phyloP scores from a whole-genome alignment of 805 yeast species.

The Schwanniomyces yamadae region DNA sequence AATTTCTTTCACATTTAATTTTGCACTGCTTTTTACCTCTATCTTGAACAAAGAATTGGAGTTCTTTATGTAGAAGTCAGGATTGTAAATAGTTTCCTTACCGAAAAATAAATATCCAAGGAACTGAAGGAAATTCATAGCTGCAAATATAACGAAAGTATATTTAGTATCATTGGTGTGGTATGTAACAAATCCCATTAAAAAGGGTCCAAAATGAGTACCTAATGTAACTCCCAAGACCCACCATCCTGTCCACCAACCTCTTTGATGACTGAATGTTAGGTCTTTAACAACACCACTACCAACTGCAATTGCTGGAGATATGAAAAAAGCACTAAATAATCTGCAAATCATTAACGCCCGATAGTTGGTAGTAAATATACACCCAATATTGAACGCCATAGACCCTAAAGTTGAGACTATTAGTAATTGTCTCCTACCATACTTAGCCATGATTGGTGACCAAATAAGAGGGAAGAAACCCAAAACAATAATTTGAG shows the following conservation, averaged over 20 bases:
- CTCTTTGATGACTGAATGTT: slow-evolving; percentile 17
- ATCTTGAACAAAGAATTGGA: slow-evolving; percentile 7
- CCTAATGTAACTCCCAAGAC: slow-evolving; percentile 14
- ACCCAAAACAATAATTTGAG: slow-evolving; percentile 15
- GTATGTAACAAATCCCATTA: slow-evolving; percentile 16
- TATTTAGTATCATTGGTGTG: slow-evolving; percentile 10
- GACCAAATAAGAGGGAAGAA: slow-evolving; percentile 16
- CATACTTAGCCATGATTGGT: slow-evolving; percentile 15
- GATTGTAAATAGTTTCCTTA: slow-evolving; percentile 13
- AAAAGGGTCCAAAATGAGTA: slow-evolving; percentile 16
- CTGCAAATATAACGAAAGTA: slow-evolving; percentile 13
- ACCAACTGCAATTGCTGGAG: slow-evolving; percentile 16
- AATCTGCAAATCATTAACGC: slow-evolving; percentile 12
- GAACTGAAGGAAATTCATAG: slow-evolving; percentile 13
- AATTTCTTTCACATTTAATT: slow-evolving; percentile 5
- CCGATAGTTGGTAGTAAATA: slow-evolving; percentile 11
- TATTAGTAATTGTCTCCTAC: slow-evolving; percentile 10
- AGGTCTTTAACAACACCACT: slow-evolving; percentile 14
- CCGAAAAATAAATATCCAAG: slow-evolving; percentile 12
- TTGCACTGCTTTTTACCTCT: slow-evolving; percentile 3
- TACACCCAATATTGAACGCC: slow-evolving; percentile 13
- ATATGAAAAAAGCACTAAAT: slow-evolving; percentile 13
- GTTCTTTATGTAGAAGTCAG: slow-evolving; percentile 4
- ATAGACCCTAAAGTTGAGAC: slow-evolving; percentile 11
- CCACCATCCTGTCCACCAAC: slow-evolving; percentile 16